Evolutionary conservation across 352 stramenopile species (phyloP).

Genomic region (Globisporangium canariense): DNA sequence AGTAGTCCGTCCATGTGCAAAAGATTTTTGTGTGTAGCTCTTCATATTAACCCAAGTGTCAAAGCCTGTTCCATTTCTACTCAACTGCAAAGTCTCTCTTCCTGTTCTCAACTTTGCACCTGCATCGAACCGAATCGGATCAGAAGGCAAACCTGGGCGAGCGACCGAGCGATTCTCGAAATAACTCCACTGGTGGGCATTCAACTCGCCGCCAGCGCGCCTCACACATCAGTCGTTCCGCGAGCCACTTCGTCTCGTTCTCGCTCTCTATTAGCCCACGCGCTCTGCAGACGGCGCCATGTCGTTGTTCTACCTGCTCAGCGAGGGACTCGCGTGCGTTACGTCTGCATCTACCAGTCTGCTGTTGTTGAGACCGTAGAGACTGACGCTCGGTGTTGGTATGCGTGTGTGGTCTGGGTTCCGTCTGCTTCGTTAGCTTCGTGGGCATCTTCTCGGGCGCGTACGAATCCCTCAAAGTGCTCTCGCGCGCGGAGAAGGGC

Average conservation of each 20-base stretch:
- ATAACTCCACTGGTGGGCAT: neutral
- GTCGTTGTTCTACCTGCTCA: slow-evolving; percentile 75
- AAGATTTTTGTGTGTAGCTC: neutral
- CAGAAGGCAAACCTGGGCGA: neutral
- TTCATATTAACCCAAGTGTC: neutral
- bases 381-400: neutral
- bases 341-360: neutral
- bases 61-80: neutral
- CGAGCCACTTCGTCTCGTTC: neutral
- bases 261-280: neutral
- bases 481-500: slow-evolving; percentile 53
- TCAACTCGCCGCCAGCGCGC: neutral
- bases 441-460: slow-evolving; percentile 51
- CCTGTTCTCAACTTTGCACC: too few species aligned
- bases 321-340: slow-evolving; percentile 60
- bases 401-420: neutral
- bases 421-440: slow-evolving; percentile 27
- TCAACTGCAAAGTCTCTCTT: neutral
- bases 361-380: neutral
- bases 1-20: neutral
- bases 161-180: neutral
- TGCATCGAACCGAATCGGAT: neutral
- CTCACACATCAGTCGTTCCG: neutral
- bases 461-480: slow-evolving; percentile 71
- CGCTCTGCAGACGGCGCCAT: slow-evolving; percentile 19